Evolutionary conservation across 2,329 filamentous ascomycete species (phyloP), one percentile per base, ranked within the genome.

Genomic region (Rutstroemia sp.): DNA sequence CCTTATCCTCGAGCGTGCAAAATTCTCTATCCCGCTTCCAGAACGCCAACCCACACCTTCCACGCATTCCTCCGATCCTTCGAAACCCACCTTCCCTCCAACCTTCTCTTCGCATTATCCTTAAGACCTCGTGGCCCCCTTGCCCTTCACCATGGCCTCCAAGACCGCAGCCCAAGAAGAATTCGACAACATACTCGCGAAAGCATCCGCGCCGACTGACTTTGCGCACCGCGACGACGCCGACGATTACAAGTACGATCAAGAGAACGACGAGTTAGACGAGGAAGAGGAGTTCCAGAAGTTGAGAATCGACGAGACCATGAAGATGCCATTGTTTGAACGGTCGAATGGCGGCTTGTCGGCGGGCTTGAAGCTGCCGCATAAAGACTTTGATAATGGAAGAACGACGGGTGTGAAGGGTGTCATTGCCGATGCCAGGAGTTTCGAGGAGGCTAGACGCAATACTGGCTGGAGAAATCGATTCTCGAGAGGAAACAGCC

Each of bases 401-500:
- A 80, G 83, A 62, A 84, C 88, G 63, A 92, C 88, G 2, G 89
- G 89, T 48, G 88, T 91, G 63, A 92, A 92, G 75, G 89, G 89
- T 60, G 89, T 94, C 71, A 92, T 94, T 67, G 87, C 88, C 64
- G 89, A 94, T 69, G 89, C 89, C 39, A 80, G 88, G 66, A 83
- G 84, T 66, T 92, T 87, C 71, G 86, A 89, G 73, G 77, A 81
- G 65, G 86, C 87, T 12, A 78, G 79, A 63, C 77, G 77, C 48
- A 65, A 53, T 42, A 64, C 60, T n/a, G 60, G 63, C 5, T 62
- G 61, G 57, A 58, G 54, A 34, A 57, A 46, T 14, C 59, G 45
- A 78, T 82, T 47, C 83, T 86, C 61, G 88, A 94, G 57, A 14
- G 57, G 57, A 21, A 62, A 48, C 9, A 64, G 57, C n/a, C 60